Conservation (phyloP, 179 eudicot species). For the Camellia oleifera region DNA sequence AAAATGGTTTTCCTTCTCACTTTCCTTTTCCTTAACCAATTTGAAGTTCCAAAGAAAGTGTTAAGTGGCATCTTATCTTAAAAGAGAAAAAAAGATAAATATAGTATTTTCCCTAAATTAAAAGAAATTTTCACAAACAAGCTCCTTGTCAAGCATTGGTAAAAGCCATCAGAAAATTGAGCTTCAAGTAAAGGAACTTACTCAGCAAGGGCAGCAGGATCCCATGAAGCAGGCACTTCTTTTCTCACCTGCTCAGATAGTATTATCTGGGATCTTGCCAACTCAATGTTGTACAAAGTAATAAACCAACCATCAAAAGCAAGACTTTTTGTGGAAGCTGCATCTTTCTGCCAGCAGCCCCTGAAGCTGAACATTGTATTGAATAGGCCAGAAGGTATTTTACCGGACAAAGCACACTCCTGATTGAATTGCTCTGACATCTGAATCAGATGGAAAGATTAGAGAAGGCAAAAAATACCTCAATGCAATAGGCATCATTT, state of each 20-base stretch:
- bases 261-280: conserved; percentile 59
- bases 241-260: conserved; percentile 68
- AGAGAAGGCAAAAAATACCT: conserved; percentile 1
- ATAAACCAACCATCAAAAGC: conserved; percentile 96
- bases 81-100: background rate
- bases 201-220: conserved; percentile 85
- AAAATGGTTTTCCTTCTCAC: background rate
- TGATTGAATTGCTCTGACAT: conserved; percentile 95
- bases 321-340: conserved; percentile 66
- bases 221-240: conserved; percentile 91
- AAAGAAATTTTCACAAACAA: background rate
- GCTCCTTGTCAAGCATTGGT: background rate
- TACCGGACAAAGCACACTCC: conserved; percentile 71
- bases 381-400: conserved; percentile 88
- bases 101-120: background rate
- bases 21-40: too few relatives aligned
- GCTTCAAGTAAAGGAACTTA: conserved; percentile 37
- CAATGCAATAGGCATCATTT: background rate
- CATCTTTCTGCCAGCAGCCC: conserved; percentile 94
- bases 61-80: background rate
- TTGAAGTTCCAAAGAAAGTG: background rate
- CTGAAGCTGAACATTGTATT: conserved; percentile 70
- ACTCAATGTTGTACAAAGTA: conserved; percentile 74
- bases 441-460: conserved; percentile 22
- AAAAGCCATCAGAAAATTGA: background rate